A percentile compares a stretch with the other conserved stretches of the same genome.
Conservation (phyloP, 768 basidiomycete species). For the Omphalotus guepiniiformis region DNA sequence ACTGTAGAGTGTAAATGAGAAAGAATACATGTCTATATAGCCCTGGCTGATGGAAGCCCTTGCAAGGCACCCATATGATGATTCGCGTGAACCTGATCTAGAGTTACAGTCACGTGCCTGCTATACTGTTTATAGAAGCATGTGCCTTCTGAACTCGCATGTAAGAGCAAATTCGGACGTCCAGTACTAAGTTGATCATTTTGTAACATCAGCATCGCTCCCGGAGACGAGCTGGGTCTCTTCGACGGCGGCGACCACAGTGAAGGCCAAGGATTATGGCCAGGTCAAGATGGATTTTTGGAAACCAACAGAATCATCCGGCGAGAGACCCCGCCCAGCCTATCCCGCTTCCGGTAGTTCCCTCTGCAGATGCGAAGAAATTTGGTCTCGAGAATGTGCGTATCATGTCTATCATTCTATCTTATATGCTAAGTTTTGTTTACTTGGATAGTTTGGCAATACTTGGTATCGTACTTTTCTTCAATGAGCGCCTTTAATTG, state of each 20-base stretch:
- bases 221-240: slow-evolving; percentile 1
- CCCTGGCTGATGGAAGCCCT: too few species aligned
- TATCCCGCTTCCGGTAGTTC: slow-evolving; percentile 30
- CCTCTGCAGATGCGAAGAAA: slow-evolving; percentile 73
- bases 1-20: too few species aligned
- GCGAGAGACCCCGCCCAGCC: slow-evolving; percentile 22
- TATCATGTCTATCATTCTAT: slow-evolving; percentile 15
- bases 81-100: too few species aligned
- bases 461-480: slow-evolving; percentile 60
- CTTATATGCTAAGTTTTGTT: slow-evolving; percentile 10
- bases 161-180: background rate
- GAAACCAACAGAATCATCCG: slow-evolving; percentile 17
- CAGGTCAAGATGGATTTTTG: slow-evolving; percentile 38
- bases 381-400: slow-evolving; percentile 98
- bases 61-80: too few species aligned
- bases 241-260: background rate
- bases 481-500: background rate
- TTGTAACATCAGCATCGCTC: background rate
- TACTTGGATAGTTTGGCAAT: slow-evolving; percentile 77
- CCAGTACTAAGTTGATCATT: background rate
- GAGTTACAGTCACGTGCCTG: too few species aligned
- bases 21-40: too few species aligned
- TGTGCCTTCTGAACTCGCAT: too few species aligned
- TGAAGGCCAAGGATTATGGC: slow-evolving; percentile 24
- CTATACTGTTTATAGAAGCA: too few species aligned